Evolutionary conservation across 805 yeast species (phyloP).

Genomic region (Geotrichum ghanense): DNA sequence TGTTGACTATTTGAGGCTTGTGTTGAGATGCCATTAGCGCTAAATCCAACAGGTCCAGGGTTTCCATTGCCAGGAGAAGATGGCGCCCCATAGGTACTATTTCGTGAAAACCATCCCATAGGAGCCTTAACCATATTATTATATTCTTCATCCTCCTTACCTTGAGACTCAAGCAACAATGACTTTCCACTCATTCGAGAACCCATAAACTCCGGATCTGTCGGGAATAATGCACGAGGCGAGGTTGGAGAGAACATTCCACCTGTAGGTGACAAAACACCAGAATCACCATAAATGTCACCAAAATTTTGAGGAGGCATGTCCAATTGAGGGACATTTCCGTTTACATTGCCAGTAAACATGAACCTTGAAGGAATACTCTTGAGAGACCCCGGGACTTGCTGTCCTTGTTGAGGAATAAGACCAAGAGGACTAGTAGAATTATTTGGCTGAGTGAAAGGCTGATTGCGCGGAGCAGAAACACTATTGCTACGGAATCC

Average conservation of each 20-base stretch:
- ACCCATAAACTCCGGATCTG: not conserved
- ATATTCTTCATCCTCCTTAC: conserved; percentile 8
- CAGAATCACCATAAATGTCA: conserved; percentile 5
- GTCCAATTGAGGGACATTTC: conserved; percentile 6
- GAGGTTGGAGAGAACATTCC: conserved; percentile 18
- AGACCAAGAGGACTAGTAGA: not conserved
- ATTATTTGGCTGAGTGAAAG: not conserved
- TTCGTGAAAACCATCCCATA: conserved; percentile 6
- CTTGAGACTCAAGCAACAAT: not conserved
- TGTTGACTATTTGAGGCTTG: not conserved
- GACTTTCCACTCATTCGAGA: conserved; percentile 1
- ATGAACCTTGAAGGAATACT: not conserved
- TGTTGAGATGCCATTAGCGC: not conserved
- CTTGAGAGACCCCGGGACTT: not conserved
- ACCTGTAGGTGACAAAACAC: not conserved
- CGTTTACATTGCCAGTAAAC: conserved; percentile 1
- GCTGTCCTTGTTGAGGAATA: conserved; percentile 4
- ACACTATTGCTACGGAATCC: not conserved
- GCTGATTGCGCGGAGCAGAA: not conserved
- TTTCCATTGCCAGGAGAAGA: not conserved
- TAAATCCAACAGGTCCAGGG: conserved; percentile 2
- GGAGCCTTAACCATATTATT: conserved; percentile 9
- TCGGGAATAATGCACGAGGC: conserved; percentile 15
- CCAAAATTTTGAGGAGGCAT: conserved; percentile 10
- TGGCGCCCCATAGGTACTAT: conserved; percentile 2